Conservation (phyloP, 2,329 filamentous ascomycete genomes). For the Neonectria faginata region DNA sequence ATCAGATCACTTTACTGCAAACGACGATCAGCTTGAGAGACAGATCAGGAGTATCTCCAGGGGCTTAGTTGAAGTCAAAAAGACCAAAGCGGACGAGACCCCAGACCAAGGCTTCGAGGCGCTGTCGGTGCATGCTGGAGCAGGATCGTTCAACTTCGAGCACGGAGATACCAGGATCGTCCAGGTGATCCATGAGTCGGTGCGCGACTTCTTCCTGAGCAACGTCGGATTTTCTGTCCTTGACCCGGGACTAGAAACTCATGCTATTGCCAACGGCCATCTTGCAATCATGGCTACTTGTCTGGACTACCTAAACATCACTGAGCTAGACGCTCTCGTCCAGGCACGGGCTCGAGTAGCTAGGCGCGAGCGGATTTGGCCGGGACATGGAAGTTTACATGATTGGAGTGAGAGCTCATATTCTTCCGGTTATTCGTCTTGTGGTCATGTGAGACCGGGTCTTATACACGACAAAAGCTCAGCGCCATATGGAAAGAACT, state of each 20-base stretch:
- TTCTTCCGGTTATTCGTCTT: no score
- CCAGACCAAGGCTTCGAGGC: background rate
- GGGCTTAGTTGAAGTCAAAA: conserved; percentile 27
- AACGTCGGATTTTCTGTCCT: conserved; percentile 5
- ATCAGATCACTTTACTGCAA: conserved; percentile 11
- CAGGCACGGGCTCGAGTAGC: background rate
- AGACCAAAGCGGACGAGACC: background rate
- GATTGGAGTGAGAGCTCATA: no score
- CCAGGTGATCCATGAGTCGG: conserved; percentile 28
- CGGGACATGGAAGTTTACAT: no score
- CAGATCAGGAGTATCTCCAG: conserved; percentile 22
- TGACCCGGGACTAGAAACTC: fast-evolving
- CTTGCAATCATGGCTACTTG: conserved; percentile 20
- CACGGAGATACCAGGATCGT: conserved; percentile 25
- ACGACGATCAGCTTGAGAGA: conserved; percentile 28
- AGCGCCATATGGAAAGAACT: no score
- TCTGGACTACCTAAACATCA: conserved; percentile 25
- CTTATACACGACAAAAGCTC: no score
- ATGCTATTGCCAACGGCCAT: conserved; percentile 12
- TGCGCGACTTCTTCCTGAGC: conserved; percentile 23
- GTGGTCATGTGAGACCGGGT: no score
- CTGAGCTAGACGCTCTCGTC: conserved; percentile 23
- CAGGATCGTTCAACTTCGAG: conserved; percentile 28
- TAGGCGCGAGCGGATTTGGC: background rate
- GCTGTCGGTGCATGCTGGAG: conserved; percentile 18